Percentiles rank a stretch among this genome's conserved stretches.
Evolutionary conservation across 768 basidiomycete species (phyloP).

Genomic region (Rhodotorula diobovata): DNA sequence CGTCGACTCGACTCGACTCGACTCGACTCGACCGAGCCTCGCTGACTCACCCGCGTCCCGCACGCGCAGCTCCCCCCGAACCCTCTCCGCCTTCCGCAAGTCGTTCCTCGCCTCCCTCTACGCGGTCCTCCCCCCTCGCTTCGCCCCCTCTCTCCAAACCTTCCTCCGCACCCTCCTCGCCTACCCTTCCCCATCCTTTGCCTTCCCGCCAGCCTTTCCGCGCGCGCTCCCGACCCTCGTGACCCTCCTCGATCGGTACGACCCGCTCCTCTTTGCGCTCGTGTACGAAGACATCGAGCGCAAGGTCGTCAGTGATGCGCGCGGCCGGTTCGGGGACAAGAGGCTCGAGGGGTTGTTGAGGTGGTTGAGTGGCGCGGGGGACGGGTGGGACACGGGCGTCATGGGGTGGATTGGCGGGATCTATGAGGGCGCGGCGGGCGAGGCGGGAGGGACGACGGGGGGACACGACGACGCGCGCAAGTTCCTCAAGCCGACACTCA

Average conservation of each 20-base stretch:
- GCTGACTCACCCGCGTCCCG: neutral
- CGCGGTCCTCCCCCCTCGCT: conserved; percentile 25
- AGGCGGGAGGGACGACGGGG: too few species aligned
- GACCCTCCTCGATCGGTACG: conserved; percentile 74
- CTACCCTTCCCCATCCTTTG: conserved; percentile 38
- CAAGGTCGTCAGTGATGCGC: conserved; percentile 63
- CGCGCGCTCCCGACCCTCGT: conserved; percentile 53
- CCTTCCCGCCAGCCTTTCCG: conserved; percentile 56
- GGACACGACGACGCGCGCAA: conserved; percentile 32
- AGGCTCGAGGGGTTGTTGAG: conserved; percentile 60
- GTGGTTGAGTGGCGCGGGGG: conserved; percentile 57
- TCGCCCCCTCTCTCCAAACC: conserved; percentile 14
- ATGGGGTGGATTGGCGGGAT: conserved; percentile 34
- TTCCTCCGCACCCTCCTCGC: conserved; percentile 29
- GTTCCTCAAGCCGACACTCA: conserved; percentile 61
- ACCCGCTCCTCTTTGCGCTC: conserved; percentile 72
- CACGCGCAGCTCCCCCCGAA: neutral
- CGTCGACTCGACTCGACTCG: too few species aligned
- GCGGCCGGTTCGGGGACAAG: conserved; percentile 62
- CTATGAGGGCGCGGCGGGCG: conserved; percentile 45
- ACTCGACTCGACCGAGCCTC: too few species aligned
- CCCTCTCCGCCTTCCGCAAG: conserved; percentile 12
- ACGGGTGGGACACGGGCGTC: neutral
- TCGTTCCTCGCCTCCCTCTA: conserved; percentile 34
- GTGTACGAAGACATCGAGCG: conserved; percentile 80